Evolutionary conservation across 2,329 filamentous ascomycete genomes (phyloP).

Genomic region (Simplicillium sp.): DNA sequence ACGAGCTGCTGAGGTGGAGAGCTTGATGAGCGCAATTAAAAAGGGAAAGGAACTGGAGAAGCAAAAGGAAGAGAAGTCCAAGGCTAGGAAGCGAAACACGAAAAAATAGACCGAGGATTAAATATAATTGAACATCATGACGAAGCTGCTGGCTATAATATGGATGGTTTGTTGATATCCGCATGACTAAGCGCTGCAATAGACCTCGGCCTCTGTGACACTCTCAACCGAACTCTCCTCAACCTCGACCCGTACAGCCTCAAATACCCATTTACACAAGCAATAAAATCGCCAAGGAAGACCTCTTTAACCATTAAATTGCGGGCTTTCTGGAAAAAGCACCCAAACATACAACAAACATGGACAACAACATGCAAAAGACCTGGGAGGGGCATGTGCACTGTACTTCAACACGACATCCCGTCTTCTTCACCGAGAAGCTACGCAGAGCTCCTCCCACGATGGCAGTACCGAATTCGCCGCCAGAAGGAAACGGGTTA

Average conservation of each 20-base stretch:
- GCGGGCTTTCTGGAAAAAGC: not conserved
- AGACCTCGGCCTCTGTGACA: too few relatives aligned
- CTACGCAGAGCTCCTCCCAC: slow-evolving; percentile 36
- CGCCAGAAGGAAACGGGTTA: too few relatives aligned
- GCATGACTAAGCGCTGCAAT: too few relatives aligned
- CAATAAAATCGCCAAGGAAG: too few relatives aligned
- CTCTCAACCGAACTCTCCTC: too few relatives aligned
- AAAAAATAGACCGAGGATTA: not conserved
- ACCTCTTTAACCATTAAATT: too few relatives aligned
- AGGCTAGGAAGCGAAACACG: not conserved
- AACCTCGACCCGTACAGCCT: too few relatives aligned
- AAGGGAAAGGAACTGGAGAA: slow-evolving; percentile 25
- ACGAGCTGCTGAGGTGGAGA: slow-evolving; percentile 19
- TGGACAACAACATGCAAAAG: not conserved
- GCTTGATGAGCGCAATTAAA: slow-evolving; percentile 34
- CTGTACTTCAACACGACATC: slow-evolving; percentile 55
- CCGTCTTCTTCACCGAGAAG: slow-evolving; percentile 65
- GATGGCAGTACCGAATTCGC: too few relatives aligned
- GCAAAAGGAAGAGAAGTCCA: slow-evolving; percentile 5
- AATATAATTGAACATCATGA: too few relatives aligned
- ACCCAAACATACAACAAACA: not conserved
- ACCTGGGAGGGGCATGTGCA: slow-evolving; percentile 23
- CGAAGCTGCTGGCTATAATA: too few relatives aligned
- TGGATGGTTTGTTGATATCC: too few relatives aligned
- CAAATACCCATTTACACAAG: too few relatives aligned